A percentile compares a stretch with the other conserved stretches of the same genome.
phyloP scores from a whole-genome alignment of 2,329 filamentous ascomycete genomes.

The Corinectria fuckeliana region DNA sequence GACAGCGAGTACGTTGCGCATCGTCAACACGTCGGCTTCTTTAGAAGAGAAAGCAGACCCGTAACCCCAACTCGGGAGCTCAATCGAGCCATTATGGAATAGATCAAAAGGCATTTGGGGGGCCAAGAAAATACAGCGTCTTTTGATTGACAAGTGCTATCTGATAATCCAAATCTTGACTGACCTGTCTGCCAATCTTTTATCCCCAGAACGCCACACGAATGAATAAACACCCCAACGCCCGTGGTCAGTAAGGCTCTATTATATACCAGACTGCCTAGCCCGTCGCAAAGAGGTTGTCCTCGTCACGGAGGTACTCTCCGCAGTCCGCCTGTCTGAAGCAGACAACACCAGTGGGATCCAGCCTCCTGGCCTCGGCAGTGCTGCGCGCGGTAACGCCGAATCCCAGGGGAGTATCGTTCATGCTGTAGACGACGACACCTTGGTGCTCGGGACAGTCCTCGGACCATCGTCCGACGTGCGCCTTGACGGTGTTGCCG shows the following conservation, averaged over 20 bases:
- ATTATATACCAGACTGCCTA: slow-evolving; percentile 34
- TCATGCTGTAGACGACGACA: slow-evolving; percentile 88
- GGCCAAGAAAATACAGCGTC: slow-evolving; percentile 29
- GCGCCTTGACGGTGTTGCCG: slow-evolving; percentile 77
- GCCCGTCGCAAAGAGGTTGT: slow-evolving; percentile 66
- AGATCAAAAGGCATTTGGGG: slow-evolving; percentile 19
- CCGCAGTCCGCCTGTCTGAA: slow-evolving; percentile 95
- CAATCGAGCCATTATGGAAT: slow-evolving; percentile 30
- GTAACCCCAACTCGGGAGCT: slow-evolving; percentile 52
- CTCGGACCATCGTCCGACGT: slow-evolving; percentile 82
- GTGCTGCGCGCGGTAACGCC: slow-evolving; percentile 90
- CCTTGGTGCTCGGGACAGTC: slow-evolving; percentile 94
- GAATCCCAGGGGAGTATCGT: slow-evolving; percentile 92
- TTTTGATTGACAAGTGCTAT: slow-evolving; percentile 29
- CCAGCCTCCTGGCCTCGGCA: slow-evolving; percentile 80
- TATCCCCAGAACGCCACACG: slow-evolving; percentile 28
- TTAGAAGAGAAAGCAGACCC: slow-evolving; percentile 60
- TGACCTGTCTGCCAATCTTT: slow-evolving; percentile 20
- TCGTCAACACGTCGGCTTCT: slow-evolving; percentile 85
- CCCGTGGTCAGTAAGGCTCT: slow-evolving; percentile 32
- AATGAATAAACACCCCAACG: slow-evolving; percentile 35
- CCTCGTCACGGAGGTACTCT: slow-evolving; percentile 89
- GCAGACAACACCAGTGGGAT: slow-evolving; percentile 87
- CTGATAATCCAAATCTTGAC: slow-evolving; percentile 32
- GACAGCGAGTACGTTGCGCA: slow-evolving; percentile 94